Conservation (phyloP, 345 rosid species). For the Gossypium bickii region DNA sequence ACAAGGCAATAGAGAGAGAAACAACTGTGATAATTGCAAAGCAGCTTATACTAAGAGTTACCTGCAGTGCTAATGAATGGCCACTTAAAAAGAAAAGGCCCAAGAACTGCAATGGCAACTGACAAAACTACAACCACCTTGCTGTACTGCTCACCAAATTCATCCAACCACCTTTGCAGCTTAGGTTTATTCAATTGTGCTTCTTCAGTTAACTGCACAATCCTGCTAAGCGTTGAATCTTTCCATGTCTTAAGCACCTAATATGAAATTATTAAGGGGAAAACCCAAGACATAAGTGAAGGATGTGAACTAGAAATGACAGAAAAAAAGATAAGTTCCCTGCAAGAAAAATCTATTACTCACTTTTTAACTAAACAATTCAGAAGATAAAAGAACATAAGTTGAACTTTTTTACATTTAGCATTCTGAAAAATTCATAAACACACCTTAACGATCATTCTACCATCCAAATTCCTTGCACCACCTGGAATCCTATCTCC, state of each 20-base stretch:
- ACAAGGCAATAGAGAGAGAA: slow-evolving; percentile 14
- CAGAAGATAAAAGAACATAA: slow-evolving; percentile 5
- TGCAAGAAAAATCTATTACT: slow-evolving; percentile 4
- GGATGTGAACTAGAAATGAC: slow-evolving; percentile 6
- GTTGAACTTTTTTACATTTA: slow-evolving; percentile 9
- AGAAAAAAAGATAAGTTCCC: not conserved
- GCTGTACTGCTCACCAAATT: slow-evolving; percentile 91
- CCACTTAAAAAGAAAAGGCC: slow-evolving; percentile 93
- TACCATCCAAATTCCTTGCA: slow-evolving; percentile 94
- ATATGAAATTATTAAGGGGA: slow-evolving; percentile 15
- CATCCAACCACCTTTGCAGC: slow-evolving; percentile 97
- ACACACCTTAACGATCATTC: slow-evolving; percentile 85
- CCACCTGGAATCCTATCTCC: slow-evolving; percentile 95
- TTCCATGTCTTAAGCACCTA: slow-evolving; percentile 87
- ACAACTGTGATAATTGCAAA: not conserved
- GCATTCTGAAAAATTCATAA: not conserved
- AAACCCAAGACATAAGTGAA: slow-evolving; percentile 2
- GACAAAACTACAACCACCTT: slow-evolving; percentile 85
- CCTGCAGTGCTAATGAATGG: slow-evolving; percentile 84
- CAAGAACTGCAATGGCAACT: slow-evolving; percentile 65
- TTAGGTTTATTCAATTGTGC: slow-evolving; percentile 84
- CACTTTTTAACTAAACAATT: not conserved
- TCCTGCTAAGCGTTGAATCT: slow-evolving; percentile 81
- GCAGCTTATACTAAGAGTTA: slow-evolving; percentile 25
- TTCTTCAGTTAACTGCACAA: slow-evolving; percentile 93